phyloP scores from a whole-genome alignment of 2,329 filamentous ascomycete species.

The Aspergillus caelatus region DNA sequence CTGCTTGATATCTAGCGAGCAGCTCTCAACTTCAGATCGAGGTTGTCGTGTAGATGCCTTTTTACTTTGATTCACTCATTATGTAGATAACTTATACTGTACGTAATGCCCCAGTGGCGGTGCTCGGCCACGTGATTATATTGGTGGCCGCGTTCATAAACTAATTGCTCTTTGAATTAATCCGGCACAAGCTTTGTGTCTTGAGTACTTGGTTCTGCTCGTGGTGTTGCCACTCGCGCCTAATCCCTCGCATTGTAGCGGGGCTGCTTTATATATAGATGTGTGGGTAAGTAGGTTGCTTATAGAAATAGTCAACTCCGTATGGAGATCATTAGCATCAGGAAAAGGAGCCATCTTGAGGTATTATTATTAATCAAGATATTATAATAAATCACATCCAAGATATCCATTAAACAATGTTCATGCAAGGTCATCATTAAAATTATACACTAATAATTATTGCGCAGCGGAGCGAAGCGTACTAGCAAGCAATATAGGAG shows the following conservation, averaged over 20 bases:
- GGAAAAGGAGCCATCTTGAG: not conserved
- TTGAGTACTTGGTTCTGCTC: not conserved
- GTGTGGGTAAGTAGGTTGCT: not conserved
- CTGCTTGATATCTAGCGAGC: not conserved
- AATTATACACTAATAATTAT: no score
- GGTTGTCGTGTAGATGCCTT: not conserved
- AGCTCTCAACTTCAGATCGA: not conserved
- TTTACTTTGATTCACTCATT: not conserved
- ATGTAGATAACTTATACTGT: not conserved
- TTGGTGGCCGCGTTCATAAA: not conserved
- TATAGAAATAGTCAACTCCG: not conserved
- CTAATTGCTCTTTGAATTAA: not conserved
- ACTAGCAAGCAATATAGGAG: no score
- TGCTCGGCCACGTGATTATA: constrained; percentile 7
- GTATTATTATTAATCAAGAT: not conserved
- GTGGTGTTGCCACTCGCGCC: no score
- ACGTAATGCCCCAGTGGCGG: constrained; percentile 20
- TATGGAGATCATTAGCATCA: not conserved
- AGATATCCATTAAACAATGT: not conserved
- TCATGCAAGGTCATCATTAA: not conserved
- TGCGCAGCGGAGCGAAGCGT: no score
- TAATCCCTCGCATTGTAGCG: no score
- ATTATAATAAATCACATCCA: not conserved
- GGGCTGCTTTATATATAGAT: no score
- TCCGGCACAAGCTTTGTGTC: not conserved